A percentile compares a stretch with the other conserved stretches of the same genome.
Evolutionary conservation across 139 green algal species (phyloP).

Genomic region (Chlorella sp.): DNA sequence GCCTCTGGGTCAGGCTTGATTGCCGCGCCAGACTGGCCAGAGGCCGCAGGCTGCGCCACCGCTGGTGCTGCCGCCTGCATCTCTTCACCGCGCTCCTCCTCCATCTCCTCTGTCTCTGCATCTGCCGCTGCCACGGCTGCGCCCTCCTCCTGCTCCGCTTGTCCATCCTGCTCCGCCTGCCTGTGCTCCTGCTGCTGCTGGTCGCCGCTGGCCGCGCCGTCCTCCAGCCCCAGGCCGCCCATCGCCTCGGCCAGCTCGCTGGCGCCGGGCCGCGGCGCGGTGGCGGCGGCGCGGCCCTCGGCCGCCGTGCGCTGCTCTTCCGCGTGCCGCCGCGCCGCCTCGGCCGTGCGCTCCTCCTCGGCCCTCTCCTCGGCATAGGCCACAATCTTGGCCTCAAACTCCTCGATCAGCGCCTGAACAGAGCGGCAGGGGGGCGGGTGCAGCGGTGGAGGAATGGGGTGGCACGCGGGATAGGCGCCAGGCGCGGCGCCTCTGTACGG

Average conservation of each 20-base stretch:
- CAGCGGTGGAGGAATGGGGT: no score
- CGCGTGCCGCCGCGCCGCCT: constrained; percentile 15
- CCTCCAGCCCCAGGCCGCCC: constrained; percentile 11
- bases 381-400: constrained; percentile 33
- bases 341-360: constrained; percentile 27
- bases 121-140: neutral
- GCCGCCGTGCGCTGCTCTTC: constrained; percentile 3
- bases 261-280: no score
- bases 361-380: constrained; percentile 31
- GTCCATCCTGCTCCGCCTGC: no score
- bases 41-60: neutral
- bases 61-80: neutral
- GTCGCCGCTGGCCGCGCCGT: neutral
- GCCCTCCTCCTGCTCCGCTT: neutral
- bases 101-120: neutral
- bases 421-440: no score
- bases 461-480: no score
- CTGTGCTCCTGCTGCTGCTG: no score
- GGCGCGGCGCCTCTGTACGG: neutral
- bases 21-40: constrained; percentile 17
- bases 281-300: no score
- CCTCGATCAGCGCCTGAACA: constrained; percentile 38
- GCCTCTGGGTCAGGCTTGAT: constrained; percentile 5
- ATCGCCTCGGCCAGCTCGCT: constrained; percentile 5
- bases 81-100: neutral